Evolutionary conservation across 176 grass and related monocot species (phyloP), one percentile per base, ranked within the genome.

Genomic region (Miscanthus lutarioriparius): DNA sequence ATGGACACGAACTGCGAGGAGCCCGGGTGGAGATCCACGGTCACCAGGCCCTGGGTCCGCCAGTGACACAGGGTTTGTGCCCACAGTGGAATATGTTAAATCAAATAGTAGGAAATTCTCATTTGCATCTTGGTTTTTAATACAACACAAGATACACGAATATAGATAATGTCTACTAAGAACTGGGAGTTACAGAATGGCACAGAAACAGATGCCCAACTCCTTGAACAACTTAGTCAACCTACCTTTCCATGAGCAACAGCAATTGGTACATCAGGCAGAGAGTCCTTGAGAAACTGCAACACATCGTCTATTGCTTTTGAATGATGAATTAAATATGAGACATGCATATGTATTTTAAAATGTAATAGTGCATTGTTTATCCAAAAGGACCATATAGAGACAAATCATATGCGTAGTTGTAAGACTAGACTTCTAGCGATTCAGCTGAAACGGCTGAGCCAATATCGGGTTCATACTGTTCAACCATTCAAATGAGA

Each of bases 211-310:
- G 8, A 79, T 70, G 40, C 67, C 17, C 53, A 82, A 59, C n/a
- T 59, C 26, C 49, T 78, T 53, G 23, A 69, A 80, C 17, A 90
- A 16, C 71, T 59, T 80, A 88, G 59, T 75, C 77, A 80, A 88
- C 62, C 1, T 90, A 95, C 95, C 91, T 90, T 87, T 88, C 95
- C 95, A 90, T 98, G 95, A 86, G 89, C 95, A 88, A 93, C 82
- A 64, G 91, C 92, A 58, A 93, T 87, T 70, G 91, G 69, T 86
- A 90, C 87, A 74, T 88, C 72, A 23, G 95, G 89, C 51, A 95
- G 88, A 35, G 79, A 95, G 33, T 67, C 69, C 75, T 93, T 77
- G 30, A 98, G 84, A 88, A 91, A 98, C 84, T 89, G 85, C 83
- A 86, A 88, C 77, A 88, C 89, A 59, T 95, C 95, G 22, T 95